Percentiles rank a stretch among this genome's conserved stretches.
These are phyloP conservation scores for Pyronema omphalodes DNA, from an alignment of 495 filamentous ascomycete genomes.

Conservation along the genomic window DNA sequence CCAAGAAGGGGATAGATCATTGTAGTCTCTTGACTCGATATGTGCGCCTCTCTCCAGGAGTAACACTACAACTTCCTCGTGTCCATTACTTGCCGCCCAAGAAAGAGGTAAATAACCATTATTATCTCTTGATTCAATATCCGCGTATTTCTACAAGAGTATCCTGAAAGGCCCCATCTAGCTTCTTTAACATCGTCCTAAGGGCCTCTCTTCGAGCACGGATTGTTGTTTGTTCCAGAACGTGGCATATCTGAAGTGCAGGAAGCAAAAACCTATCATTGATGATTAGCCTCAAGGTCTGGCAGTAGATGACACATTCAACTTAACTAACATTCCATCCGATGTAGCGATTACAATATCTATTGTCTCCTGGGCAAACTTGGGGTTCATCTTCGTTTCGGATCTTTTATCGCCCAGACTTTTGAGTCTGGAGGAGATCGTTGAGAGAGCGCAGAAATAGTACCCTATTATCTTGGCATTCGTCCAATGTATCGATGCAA, in stretches of 20 bases:
- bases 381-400: background rate
- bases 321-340: background rate
- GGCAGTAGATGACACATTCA: background rate
- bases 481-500: background rate
- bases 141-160: background rate
- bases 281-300: background rate
- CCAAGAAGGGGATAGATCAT: too few relatives aligned
- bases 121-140: background rate
- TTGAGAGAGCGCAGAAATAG: background rate
- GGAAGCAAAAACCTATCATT: background rate
- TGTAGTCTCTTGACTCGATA: too few relatives aligned
- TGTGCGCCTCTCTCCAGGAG: too few relatives aligned
- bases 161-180: background rate
- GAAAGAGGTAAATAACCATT: background rate
- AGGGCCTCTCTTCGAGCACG: background rate
- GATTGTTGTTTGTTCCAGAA: background rate
- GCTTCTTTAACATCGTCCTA: background rate
- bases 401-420: background rate
- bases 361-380: background rate
- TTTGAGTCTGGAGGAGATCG: background rate
- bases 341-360: background rate
- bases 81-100: background rate
- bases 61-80: too few relatives aligned
- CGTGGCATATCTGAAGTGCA: background rate
- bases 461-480: background rate